Conservation (phyloP, 1,284 basidiomycete species). For the Ganoderma lucidum region DNA sequence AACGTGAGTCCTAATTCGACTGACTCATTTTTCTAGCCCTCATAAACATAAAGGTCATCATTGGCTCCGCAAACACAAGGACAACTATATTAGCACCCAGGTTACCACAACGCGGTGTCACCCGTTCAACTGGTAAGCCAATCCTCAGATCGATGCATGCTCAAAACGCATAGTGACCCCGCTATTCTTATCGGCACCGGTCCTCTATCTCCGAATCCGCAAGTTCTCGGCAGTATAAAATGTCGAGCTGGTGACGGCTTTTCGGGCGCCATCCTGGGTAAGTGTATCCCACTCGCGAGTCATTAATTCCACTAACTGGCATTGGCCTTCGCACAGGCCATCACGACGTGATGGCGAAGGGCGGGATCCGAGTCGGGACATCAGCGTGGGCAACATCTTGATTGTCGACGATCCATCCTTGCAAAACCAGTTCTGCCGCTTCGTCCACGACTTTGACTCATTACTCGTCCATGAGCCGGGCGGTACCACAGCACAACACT, state of each 20-base stretch:
- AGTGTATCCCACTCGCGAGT: neutral
- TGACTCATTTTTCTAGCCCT: neutral
- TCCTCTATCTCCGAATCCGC: neutral
- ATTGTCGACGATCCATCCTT: slow-evolving; percentile 1
- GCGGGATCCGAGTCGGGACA: slow-evolving; percentile 17
- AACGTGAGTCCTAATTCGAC: neutral
- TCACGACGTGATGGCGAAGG: neutral
- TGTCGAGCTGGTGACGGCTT: slow-evolving; percentile 19
- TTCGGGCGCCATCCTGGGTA: slow-evolving; percentile 29
- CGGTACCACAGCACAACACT: neutral
- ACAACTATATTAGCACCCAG: neutral
- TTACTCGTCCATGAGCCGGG: slow-evolving; percentile 12
- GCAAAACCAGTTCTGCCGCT: slow-evolving; percentile 1
- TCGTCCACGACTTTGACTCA: slow-evolving; percentile 21
- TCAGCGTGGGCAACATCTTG: slow-evolving; percentile 20
- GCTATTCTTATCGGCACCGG: neutral
- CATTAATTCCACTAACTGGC: neutral
- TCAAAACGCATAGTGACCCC: neutral
- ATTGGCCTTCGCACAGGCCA: neutral
- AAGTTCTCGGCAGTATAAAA: neutral
- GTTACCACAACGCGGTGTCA: neutral
- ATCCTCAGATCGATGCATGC: neutral
- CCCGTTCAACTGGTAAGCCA: neutral
- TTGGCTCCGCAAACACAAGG: neutral
- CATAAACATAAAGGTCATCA: neutral